Evolutionary conservation across 495 filamentous ascomycete genomes (phyloP).

Genomic region (Neurospora sp.): DNA sequence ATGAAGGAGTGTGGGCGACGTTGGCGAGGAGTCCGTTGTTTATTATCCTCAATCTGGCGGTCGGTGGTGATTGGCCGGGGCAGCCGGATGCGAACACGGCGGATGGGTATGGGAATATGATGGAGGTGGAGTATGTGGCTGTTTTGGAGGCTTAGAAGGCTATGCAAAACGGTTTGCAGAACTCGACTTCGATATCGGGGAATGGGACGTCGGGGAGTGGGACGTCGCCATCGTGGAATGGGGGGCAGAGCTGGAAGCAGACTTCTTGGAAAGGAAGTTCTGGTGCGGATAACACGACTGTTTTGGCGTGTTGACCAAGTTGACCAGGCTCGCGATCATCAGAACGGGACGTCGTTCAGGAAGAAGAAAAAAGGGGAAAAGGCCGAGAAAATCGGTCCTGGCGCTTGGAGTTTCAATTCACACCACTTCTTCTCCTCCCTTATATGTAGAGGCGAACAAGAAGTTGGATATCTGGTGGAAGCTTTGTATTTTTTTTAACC

Average conservation of each 20-base stretch:
- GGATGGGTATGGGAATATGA: slow-evolving; percentile 38
- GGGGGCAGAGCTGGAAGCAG: not conserved
- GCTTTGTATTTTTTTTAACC: too few species aligned
- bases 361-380: not conserved
- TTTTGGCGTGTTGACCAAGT: not conserved
- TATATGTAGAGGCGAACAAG: too few species aligned
- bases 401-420: not conserved
- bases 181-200: not conserved
- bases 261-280: too few species aligned
- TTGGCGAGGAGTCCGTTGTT: slow-evolving; percentile 39
- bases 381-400: not conserved
- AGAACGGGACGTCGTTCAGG: too few species aligned
- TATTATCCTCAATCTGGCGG: slow-evolving; percentile 40
- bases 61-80: slow-evolving; percentile 37
- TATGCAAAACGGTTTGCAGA: not conserved
- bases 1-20: slow-evolving; percentile 33
- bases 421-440: not conserved
- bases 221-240: too few species aligned
- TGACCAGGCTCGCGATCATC: too few species aligned
- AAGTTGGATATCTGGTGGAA: too few species aligned
- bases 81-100: slow-evolving; percentile 22
- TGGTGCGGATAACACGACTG: not conserved
- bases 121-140: slow-evolving; percentile 40
- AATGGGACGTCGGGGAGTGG: too few species aligned
- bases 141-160: slow-evolving; percentile 18